Conservation (phyloP, 164 flowering plant species). For the Sextonia rubra region DNA sequence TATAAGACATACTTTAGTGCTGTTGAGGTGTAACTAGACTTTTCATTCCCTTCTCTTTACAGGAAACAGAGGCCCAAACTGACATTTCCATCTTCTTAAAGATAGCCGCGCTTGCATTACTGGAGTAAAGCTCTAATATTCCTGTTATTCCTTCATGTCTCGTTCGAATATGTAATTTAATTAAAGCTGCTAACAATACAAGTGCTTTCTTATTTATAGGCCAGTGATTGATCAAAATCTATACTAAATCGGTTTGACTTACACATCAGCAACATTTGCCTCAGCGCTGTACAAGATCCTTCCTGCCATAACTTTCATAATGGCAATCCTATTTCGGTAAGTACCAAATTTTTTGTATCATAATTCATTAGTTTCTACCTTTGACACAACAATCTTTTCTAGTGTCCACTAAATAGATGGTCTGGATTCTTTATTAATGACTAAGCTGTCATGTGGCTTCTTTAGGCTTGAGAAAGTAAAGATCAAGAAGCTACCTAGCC, state of each 20-base stretch:
- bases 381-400: no score
- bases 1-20: no score
- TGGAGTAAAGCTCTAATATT: constrained; percentile 62
- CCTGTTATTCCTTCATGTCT: background rate
- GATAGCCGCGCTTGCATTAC: constrained; percentile 60
- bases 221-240: constrained; percentile 89
- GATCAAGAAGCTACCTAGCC: constrained; percentile 41
- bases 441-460: background rate
- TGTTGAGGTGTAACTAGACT: background rate
- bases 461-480: constrained; percentile 73
- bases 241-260: constrained; percentile 64
- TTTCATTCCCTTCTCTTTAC: constrained; percentile 13
- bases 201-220: constrained; percentile 28
- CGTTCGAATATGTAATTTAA: background rate
- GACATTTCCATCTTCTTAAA: constrained; percentile 60
- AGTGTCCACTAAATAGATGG: no score
- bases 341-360: background rate
- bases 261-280: constrained; percentile 74
- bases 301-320: constrained; percentile 78
- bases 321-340: constrained; percentile 73
- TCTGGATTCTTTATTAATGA: no score
- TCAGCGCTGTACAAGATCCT: constrained; percentile 66
- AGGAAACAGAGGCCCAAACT: constrained; percentile 79
- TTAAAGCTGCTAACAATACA: background rate
- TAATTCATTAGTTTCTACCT: no score